Conservation (phyloP, 192 early-diverging fungal genomes). For the Irineochytrium annulatum region DNA sequence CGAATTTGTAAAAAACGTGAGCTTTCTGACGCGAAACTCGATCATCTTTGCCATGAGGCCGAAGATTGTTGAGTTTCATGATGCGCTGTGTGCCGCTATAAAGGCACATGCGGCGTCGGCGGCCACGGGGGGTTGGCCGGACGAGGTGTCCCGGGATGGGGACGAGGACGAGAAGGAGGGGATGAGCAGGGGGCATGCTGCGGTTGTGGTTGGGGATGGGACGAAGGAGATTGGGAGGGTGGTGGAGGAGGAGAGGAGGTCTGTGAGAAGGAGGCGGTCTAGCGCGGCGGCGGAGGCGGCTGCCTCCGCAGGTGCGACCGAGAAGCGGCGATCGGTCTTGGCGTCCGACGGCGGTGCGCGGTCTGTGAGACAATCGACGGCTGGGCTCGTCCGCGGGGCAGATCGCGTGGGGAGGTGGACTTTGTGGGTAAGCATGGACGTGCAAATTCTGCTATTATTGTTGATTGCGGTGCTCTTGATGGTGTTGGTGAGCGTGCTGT, state of each 20-base stretch:
- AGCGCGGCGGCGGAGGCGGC: neutral
- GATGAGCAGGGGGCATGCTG: neutral
- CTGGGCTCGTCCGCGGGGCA: neutral
- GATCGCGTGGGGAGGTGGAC: neutral
- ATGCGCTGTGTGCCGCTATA: neutral
- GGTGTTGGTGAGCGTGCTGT: neutral
- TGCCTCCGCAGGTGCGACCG: neutral
- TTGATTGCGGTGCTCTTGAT: neutral
- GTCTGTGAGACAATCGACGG: neutral
- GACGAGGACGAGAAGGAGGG: neutral
- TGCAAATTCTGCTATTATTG: neutral
- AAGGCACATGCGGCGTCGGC: neutral
- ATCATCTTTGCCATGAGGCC: neutral
- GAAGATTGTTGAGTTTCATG: neutral
- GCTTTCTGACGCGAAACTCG: neutral
- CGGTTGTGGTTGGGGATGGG: neutral
- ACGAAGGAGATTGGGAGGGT: neutral
- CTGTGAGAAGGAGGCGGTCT: neutral
- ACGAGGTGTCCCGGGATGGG: too few relatives aligned
- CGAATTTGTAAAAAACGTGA: neutral
- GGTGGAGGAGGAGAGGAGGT: neutral
- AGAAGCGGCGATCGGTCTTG: neutral
- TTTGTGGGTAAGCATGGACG: too few relatives aligned
- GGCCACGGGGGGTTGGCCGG: too few relatives aligned
- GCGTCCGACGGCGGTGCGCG: neutral